phyloP scores from a whole-genome alignment of 148 eudicot species.

The Vaccinium myrtillus region DNA sequence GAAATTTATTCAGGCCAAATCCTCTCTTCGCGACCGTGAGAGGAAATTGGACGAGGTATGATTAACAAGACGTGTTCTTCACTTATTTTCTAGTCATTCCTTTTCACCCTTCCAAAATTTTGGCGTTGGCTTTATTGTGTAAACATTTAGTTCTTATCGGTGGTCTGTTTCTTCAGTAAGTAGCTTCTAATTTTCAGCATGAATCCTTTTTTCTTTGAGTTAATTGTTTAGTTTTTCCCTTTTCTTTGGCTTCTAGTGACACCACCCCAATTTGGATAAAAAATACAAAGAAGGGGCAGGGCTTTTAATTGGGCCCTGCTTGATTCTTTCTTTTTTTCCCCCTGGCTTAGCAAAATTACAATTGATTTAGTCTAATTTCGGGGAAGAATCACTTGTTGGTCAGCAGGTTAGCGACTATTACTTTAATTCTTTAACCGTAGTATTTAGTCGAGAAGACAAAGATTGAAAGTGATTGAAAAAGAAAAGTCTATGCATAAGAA shows the following conservation, averaged over 20 bases:
- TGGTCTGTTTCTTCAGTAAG: neutral
- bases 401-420: neutral
- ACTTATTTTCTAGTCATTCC: neutral
- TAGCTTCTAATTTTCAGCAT: neutral
- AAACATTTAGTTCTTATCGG: neutral
- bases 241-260: neutral
- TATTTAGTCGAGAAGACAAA: neutral
- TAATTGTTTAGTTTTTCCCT: neutral
- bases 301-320: neutral
- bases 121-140: neutral
- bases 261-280: too few species aligned
- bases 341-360: neutral
- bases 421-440: neutral
- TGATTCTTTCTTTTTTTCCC: neutral
- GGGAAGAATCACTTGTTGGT: neutral
- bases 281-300: neutral
- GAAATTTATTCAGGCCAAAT: slow-evolving; percentile 91
- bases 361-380: neutral
- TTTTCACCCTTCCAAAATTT: neutral
- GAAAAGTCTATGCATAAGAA: neutral
- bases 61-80: neutral
- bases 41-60: slow-evolving; percentile 90
- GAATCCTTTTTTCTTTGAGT: neutral
- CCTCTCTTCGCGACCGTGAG: slow-evolving; percentile 88
- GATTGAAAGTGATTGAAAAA: neutral